Base-by-base conservation (phyloP, 441 rosid species). In the Kokia cookei region DNA sequence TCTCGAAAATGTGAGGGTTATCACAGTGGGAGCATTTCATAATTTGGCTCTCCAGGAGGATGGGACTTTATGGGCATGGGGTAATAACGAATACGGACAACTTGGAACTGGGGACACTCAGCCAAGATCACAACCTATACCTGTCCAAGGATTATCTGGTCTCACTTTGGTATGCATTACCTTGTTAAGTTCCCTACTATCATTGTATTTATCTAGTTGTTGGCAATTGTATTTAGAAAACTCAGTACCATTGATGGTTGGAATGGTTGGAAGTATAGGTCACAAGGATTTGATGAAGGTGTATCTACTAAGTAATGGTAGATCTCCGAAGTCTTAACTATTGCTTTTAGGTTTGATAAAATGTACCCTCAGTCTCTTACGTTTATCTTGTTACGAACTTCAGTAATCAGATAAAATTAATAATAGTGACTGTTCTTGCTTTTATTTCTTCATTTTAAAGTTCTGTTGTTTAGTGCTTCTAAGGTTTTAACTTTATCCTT, bases 41-140 rank as follows among this genome's bases (percentile, higher is more conserved):
- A 96, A 96, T 81, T 85, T 96, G 82, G 98, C 98, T 76, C 96
- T 96, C 70, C 86, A 93, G 82, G 98, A 91, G 82, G 97, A 94
- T 80, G 98, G 98, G 76, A 84, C 87, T 71, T 80, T 93, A 84
- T 92, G 97, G 99, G 98, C 98, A 47, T 96, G 98, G 99, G 99
- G 99, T 45, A 96, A 91, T 80, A 96, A 96, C 71, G 99, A 96
- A 81, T 96, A 96, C 51, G 98, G 99, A 76, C 99, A 96, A 78
- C 99, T 96, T 84, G 99, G 99, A 73, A 96, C 97, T 7, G 98
- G 99, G 14, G 99, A 96, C 84, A 96, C 98, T 72, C 98, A 96
- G 76, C 99, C 99, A 12, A 90, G 98, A 86, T 96, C 98, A 7
- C 93, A 90, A 58, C 98, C 98, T 75, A 90, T 93, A 81, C 90